Conservation (phyloP, 805 yeast species). For the Ogataea sp. region DNA sequence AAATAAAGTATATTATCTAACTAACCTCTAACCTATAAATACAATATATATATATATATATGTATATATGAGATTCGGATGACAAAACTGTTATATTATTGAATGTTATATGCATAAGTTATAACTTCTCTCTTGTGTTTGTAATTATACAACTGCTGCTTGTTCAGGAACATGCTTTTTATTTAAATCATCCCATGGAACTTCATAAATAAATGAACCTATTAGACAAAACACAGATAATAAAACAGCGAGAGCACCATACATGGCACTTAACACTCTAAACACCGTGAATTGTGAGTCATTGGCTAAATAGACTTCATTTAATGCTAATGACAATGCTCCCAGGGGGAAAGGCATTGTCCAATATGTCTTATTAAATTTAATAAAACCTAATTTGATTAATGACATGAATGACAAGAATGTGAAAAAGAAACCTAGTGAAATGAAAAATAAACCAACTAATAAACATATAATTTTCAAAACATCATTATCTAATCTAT, state of each 20-base stretch:
- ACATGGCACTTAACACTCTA: conserved; percentile 52
- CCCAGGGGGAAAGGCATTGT: conserved; percentile 83
- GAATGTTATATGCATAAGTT: background rate
- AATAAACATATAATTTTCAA: conserved; percentile 5
- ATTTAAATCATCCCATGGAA: conserved; percentile 11
- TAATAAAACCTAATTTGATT: conserved; percentile 18
- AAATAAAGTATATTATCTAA: no score
- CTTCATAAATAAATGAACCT: conserved; percentile 24
- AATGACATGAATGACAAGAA: conserved; percentile 31
- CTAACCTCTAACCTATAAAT: no score
- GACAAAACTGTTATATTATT: background rate
- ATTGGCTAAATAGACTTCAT: conserved; percentile 38
- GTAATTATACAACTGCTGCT: no score
- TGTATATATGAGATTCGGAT: no score
- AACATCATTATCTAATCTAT: background rate
- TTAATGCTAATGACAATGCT: conserved; percentile 57
- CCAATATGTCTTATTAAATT: conserved; percentile 51
- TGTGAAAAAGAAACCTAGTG: conserved; percentile 28
- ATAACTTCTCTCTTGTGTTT: no score
- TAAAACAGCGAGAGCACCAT: conserved; percentile 43
- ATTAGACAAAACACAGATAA: conserved; percentile 30
- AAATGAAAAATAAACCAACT: conserved; percentile 10
- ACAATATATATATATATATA: no score
- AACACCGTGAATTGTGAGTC: conserved; percentile 39
- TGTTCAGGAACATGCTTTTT: background rate